Base-by-base conservation (phyloP, 106 monocot species). In the Amphibolis antarctica region DNA sequence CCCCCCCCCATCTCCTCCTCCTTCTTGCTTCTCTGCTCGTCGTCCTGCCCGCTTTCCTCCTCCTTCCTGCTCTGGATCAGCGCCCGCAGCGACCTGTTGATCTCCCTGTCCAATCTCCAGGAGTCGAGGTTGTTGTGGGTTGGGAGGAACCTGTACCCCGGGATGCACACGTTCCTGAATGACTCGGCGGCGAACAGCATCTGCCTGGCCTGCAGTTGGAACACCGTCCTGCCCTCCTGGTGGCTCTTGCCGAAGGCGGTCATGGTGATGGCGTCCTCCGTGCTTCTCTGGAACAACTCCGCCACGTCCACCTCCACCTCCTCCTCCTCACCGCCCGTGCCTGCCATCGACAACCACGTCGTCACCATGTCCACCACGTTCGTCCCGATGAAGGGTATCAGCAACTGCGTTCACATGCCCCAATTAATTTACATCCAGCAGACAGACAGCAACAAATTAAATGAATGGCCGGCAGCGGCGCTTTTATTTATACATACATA, bases 141-240 rank as follows among this genome's bases (percentile, higher is more conserved):
- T 12, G 76, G 76, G 3, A 76, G 58, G 30, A 65, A 76, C 86
- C 86, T 74, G 77, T 87, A 87, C 12, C 86, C 86, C 7, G 86
- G 86, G 53, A 87, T 78, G 69, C 83, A 58, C n/a, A 89, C 81
- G 55, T 83, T 89, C 58, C 79, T 78, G 46, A 89, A 94, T 42
- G 94, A 86, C 46, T 94, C 94, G 67, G 86, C 78, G 0, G 94
- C 94, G 56, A 79, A 86, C 22, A 65, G 57, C 94, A 94, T 94
- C 44, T 86, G 89, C 45, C 78, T 79, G 5, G 88, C 59, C 49
- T 94, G 94, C 28, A 94, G 67, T 18, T 76, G 71, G 77, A 83
- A 86, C 14, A 94, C 83, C 27, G 75, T 66, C 60, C 46, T 74
- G 23, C 64, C 74, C 23, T 67, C 74, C 5, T 74, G 53, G 62